Evolutionary conservation across 805 yeast genomes (phyloP), one percentile per base, ranked within the genome.

Genomic region (Wickerhamomyces alni): DNA sequence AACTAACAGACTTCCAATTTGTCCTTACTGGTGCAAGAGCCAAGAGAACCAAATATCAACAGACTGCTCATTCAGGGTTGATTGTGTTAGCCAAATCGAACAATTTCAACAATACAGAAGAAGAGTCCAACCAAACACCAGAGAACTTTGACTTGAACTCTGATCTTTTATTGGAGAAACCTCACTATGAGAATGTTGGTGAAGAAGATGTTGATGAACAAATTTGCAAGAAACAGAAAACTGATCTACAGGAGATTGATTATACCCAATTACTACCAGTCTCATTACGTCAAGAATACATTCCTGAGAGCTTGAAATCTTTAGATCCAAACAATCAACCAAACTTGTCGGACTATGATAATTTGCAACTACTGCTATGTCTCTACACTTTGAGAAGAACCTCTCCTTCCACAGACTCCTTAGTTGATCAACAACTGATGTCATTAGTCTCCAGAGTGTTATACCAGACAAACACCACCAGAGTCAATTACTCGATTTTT

Each of bases 241-340:
- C 50, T 32, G 72, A 69, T 39, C 49, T 66, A 8, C 66, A 65
- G 36, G 52, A 65, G 27, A 57, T 58, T 30, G 66, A 63, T 18
- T 57, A 57, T 3, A 63, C 66, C 10, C 69, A 66, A 44, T 52
- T 84, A 16, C 61, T 85, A 24, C 93, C 91, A 2, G 67, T 81
- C 17, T 83, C 84, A 1, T 44, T 74, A 27, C 71, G 70, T 41
- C 80, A 72, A 45, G 81, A 75, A n/a, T 69, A 70, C 40, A 82
- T 85, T 37, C 91, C 94, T 3, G 55, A 52, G 9, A 63, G 57
- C 1, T 63, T 85, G 36, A 65, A 62, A 38, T 52, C 50, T 1
- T 46, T 87, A 17, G 94, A 91, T 55, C 94, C 96, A 24, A 91
- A 89, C 54, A 59, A 74, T 24, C 97, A 87, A 56, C 95, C 96